A percentile compares a stretch with the other conserved stretches of the same genome.
Conservation (phyloP, 2,329 filamentous ascomycete genomes). For the Bipolaris gigantea region DNA sequence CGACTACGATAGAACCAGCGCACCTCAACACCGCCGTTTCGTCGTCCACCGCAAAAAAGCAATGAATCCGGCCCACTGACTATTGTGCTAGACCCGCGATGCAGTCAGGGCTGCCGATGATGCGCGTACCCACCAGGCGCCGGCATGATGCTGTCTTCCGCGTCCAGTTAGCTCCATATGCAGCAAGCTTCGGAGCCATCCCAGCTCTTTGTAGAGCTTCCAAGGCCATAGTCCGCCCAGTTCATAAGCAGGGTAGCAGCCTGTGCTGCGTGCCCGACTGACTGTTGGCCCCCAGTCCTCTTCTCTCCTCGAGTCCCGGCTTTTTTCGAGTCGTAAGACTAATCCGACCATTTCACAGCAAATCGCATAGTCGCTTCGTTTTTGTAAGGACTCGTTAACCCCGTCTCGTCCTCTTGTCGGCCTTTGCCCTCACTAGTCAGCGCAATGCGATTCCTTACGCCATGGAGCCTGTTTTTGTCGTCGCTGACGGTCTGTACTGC, state of each 20-base stretch:
- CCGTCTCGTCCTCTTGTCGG: not conserved
- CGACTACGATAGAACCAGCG: conserved; percentile 16
- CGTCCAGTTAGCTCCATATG: conserved; percentile 34
- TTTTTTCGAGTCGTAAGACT: conserved; percentile 14
- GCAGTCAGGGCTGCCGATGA: conserved; percentile 18
- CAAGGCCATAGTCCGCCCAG: conserved; percentile 22
- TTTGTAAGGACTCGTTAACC: not conserved
- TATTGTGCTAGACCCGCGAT: conserved; percentile 5
- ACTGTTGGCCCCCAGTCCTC: conserved; percentile 11
- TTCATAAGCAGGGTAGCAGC: conserved; percentile 29
- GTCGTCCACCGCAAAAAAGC: conserved; percentile 16
- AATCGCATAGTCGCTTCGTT: not conserved
- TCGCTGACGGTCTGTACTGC: conserved; percentile 23
- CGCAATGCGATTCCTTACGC: conserved; percentile 23
- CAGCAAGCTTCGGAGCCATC: conserved; percentile 32
- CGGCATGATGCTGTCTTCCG: conserved; percentile 29
- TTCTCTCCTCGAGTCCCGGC: conserved; percentile 10
- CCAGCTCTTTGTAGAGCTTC: conserved; percentile 28
- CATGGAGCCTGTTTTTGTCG: conserved; percentile 13
- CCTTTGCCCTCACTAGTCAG: not conserved
- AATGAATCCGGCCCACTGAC: conserved; percentile 9
- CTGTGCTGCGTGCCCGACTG: conserved; percentile 17
- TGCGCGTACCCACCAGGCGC: conserved; percentile 22
- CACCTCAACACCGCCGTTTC: conserved; percentile 31
- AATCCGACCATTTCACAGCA: conserved; percentile 10